Evolutionary conservation across 306 rosid genomes (phyloP), one percentile per base, ranked within the genome.

Genomic region (Cicer cuneatum): DNA sequence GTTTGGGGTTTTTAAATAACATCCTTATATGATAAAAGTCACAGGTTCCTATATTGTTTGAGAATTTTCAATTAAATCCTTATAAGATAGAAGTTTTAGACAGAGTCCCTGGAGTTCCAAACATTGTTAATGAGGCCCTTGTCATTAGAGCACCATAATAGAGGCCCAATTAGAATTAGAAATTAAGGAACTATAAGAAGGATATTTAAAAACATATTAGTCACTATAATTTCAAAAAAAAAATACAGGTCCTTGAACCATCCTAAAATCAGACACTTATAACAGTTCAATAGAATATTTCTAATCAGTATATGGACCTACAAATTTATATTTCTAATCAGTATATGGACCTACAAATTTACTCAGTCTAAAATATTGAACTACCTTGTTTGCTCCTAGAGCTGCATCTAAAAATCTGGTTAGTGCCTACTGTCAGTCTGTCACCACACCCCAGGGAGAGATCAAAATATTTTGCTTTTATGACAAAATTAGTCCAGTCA

Each of bases 401-500:
- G 1, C 47, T 10, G 58, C 69, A 73, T 59, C 59, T 59, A 29
- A 60, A 72, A 72, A 24, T 72, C 18, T 43, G 38, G 10, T 2
- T 57, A 21, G n/a, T 12, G 14, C 54, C 54, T 19, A 24, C 29
- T 24, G 29, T 2, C 29, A 24, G 29, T 7, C 42, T 40, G n/a
- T 14, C 57, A 14, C 47, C 47, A 16, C 41, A 56, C 18, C 18
- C 48, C 41, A 13, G 12, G 5, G 9, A 59, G 78, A 15, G 39
- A 74, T 11, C 38, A 61, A 62, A 37, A 7, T 47, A 33, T 8
- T 38, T 37, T 60, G 21, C 51, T 21, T 62, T 33, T 11, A 9
- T 74, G 79, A 33, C 33, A 24, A 46, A 13, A 59, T 59, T 18
- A 72, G 8, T 13, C 58, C 35, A 24, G 29, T 24, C 29, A 24